phyloP scores from a whole-genome alignment of 495 filamentous ascomycete genomes.

The Trichoderma orchidacearum region DNA sequence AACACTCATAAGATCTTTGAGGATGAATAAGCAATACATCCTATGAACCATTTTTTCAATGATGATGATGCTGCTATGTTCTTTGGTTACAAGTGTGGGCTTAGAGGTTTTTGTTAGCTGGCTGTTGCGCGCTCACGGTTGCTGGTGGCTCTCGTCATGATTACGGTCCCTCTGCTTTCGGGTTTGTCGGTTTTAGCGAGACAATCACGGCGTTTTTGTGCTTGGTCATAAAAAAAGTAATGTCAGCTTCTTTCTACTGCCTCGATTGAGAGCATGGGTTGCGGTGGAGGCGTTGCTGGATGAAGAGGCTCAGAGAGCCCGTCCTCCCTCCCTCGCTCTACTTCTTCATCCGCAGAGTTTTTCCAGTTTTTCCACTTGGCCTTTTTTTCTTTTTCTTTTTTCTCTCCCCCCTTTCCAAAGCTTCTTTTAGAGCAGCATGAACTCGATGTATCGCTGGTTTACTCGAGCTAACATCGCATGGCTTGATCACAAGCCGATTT shows the following conservation, averaged over 20 bases:
- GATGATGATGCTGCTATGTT: too few species aligned
- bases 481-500: background rate
- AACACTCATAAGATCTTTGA: slow-evolving; percentile 68
- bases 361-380: too few species aligned
- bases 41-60: too few species aligned
- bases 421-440: background rate
- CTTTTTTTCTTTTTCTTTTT: background rate
- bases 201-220: background rate
- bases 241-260: background rate
- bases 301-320: too few species aligned
- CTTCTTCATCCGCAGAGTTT: too few species aligned
- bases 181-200: background rate
- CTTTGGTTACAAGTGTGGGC: background rate
- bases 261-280: background rate
- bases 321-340: too few species aligned
- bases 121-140: background rate
- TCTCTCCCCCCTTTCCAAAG: too few species aligned
- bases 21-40: slow-evolving; percentile 8
- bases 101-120: background rate
- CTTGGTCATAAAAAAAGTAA: background rate
- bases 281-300: background rate
- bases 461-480: background rate
- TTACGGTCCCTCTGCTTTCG: background rate
- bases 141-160: background rate
- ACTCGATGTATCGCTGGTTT: background rate